Conservation (phyloP, 331 rosid genomes). For the Acacia concinna region DNA sequence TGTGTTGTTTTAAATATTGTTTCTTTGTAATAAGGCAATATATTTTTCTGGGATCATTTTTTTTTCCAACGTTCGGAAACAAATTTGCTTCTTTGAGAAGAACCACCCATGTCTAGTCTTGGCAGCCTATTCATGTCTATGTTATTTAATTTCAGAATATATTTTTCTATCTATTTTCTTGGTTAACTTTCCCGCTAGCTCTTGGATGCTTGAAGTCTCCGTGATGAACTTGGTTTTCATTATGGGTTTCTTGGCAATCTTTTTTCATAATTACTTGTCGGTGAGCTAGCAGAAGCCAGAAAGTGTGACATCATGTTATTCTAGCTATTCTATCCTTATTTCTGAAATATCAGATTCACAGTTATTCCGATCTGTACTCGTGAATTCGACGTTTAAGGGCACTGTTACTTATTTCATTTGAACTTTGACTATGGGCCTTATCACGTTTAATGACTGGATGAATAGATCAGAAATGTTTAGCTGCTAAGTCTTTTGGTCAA, state of each 20-base stretch:
- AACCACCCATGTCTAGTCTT: not conserved
- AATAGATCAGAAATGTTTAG: not conserved
- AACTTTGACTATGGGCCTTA: not conserved
- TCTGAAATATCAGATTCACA: not conserved
- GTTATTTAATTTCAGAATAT: not conserved
- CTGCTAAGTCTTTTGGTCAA: not conserved
- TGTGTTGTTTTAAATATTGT: not conserved
- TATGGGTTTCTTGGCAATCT: not conserved
- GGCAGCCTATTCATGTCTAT: not conserved
- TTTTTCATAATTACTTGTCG: not conserved
- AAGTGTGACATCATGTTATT: not conserved
- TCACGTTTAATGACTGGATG: not conserved
- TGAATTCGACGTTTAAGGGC: not conserved
- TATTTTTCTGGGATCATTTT: not conserved
- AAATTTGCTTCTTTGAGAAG: not conserved
- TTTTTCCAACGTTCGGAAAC: not conserved
- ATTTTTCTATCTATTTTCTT: not conserved
- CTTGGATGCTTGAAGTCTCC: conserved; percentile 15
- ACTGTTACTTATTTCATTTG: not conserved
- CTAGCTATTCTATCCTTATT: not conserved
- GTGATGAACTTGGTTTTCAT: conserved; percentile 21
- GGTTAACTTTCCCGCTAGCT: not conserved
- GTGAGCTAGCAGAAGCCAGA: not conserved
- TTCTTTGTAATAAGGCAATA: not conserved
- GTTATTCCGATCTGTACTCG: not conserved